Percentiles rank a stretch among this genome's conserved stretches.
Conservation (phyloP, 2,329 filamentous ascomycete genomes). For the Stachybotrys elegans region DNA sequence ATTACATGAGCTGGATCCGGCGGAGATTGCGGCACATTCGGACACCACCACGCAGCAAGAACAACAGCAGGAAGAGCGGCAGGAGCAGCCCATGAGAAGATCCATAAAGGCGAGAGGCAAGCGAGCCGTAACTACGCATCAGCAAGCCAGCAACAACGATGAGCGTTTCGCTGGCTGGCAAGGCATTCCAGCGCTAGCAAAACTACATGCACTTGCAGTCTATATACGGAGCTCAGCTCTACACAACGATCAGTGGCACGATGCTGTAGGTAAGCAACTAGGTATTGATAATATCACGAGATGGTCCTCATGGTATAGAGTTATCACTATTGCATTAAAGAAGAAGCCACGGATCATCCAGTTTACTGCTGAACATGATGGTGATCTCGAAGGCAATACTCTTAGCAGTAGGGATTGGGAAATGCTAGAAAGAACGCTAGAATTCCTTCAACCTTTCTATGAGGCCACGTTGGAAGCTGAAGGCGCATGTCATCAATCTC, state of each 20-base stretch:
- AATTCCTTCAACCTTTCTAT: slow-evolving; percentile 5
- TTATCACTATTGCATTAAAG: neutral
- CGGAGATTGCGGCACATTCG: neutral
- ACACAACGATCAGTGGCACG: neutral
- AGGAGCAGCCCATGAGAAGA: neutral
- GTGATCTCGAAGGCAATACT: neutral
- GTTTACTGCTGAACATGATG: slow-evolving; percentile 2
- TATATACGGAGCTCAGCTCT: neutral
- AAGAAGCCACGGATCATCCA: neutral
- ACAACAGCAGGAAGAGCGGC: neutral
- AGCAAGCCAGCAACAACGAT: neutral
- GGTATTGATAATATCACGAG: slow-evolving; percentile 1
- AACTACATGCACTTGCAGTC: slow-evolving; percentile 1
- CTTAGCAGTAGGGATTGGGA: slow-evolving; percentile 4
- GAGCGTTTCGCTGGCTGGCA: neutral
- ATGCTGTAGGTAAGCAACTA: neutral
- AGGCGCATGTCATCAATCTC: slow-evolving; percentile 1
- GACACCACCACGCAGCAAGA: neutral
- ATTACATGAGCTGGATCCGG: neutral
- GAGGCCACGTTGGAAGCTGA: slow-evolving; percentile 1
- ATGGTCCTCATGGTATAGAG: slow-evolving; percentile 3
- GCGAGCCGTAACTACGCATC: neutral
- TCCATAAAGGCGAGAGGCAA: neutral
- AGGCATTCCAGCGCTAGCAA: neutral
- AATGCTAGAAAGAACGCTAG: neutral